Evolutionary conservation across 371 early-diverging fungal genomes (phyloP).

Genomic region (Capniomyces stellatus): DNA sequence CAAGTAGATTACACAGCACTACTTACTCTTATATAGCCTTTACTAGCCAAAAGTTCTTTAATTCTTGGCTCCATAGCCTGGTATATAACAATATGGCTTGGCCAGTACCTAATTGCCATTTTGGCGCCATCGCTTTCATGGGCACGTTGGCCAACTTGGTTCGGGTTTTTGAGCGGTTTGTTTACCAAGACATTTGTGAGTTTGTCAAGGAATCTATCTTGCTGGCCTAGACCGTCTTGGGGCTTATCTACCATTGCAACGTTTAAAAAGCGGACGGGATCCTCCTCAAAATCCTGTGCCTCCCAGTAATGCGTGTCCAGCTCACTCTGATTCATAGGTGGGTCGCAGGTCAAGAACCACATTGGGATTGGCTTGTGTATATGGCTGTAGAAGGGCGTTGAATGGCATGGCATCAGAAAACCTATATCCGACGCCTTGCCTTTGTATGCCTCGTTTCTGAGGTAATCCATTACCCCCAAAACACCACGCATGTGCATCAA

Average conservation of each 20-base stretch:
- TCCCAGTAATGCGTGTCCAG: constrained; percentile 43
- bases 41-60: constrained; percentile 11
- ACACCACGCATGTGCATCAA: constrained; percentile 83
- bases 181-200: not conserved
- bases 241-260: constrained; percentile 14
- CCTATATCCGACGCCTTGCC: constrained; percentile 27
- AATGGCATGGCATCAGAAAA: constrained; percentile 90
- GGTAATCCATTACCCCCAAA: constrained; percentile 55
- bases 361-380: constrained; percentile 43
- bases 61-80: constrained; percentile 28
- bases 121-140: not conserved
- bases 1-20: not conserved
- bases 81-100: constrained; percentile 49
- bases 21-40: constrained; percentile 34
- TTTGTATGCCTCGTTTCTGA: constrained; percentile 28
- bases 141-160: not conserved
- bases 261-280: constrained; percentile 39
- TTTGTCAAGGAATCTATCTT: not conserved
- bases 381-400: constrained; percentile 72
- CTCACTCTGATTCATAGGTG: constrained; percentile 38
- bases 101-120: constrained; percentile 22
- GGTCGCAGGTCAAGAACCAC: constrained; percentile 83
- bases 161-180: constrained; percentile 3
- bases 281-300: constrained; percentile 56
- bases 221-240: too few relatives aligned